Evolutionary conservation across 495 filamentous ascomycete genomes (phyloP), one percentile per base, ranked within the genome.

Genomic region (Chaetomidium leptoderma): DNA sequence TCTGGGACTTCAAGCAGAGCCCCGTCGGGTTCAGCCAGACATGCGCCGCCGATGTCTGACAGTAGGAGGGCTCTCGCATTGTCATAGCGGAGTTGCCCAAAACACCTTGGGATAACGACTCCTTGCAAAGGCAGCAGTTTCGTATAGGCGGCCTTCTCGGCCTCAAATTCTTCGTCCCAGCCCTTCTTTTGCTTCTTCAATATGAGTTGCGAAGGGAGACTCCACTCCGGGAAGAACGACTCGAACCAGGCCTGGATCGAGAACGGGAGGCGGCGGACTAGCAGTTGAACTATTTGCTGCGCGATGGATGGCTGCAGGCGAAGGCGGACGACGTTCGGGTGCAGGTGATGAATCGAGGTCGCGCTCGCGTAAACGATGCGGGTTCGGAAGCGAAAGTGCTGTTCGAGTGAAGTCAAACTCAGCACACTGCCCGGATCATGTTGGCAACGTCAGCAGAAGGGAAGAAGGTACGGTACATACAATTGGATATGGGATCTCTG

Each of bases 81-180:
- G 2, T 42, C 6, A 36, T 42, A 42, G 19, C 32, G 17, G 13
- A 39, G 11, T 27, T 51, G 7, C n/a, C 48, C 48, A 17, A 27
- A 37, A 21, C 10, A 51, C 8, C 11, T 1, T 6, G 48, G 48
- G 21, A 51, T n/a, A 21, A 51, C 19, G 19, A 39, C 21, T 8
- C 30, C 48, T 17, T 51, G 48, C 13, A 39, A 10, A 6, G 48
- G 23, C 5, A 2, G 9, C 19, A 51, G 11, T 26, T 7, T 37
- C 13, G 19, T 13, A 11, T 51, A 51, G 2, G 21, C 21, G 3
- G 19, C 33, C 35, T 51, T 51, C 23, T 51, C 48, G 3, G 11
- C 11, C 13, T 51, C 48, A 23, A 51, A 39, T n/a, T 51, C 48
- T 11, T 50, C 47, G 19, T 50, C 30, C 30, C 47, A 50, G 30